Percentiles rank a stretch among this genome's conserved stretches.
Evolutionary conservation across 192 early-diverging fungal species (phyloP).

Genomic region (Entomortierella lignicola): DNA sequence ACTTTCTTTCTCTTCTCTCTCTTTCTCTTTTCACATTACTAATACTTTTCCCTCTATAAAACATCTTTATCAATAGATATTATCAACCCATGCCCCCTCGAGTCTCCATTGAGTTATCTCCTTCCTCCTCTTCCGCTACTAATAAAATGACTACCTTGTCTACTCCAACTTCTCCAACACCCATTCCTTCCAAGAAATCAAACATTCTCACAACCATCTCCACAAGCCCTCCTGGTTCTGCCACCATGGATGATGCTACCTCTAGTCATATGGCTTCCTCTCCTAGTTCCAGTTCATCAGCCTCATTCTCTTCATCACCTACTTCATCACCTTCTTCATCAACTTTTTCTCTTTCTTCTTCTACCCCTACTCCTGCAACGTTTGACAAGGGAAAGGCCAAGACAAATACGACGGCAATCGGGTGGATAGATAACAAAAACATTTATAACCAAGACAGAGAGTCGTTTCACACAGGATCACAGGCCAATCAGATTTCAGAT

Average conservation of each 20-base stretch:
- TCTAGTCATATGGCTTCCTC: constrained; percentile 24
- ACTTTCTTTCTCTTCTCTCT: not conserved
- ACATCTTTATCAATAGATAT: constrained; percentile 1
- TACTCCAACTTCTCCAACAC: constrained; percentile 1
- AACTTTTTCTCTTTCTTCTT: constrained; percentile 14
- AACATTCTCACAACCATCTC: constrained; percentile 1
- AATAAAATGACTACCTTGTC: constrained; percentile 18
- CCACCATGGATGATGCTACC: constrained; percentile 35
- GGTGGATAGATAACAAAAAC: not conserved
- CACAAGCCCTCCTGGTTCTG: constrained; percentile 21
- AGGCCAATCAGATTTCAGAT: constrained; percentile 22
- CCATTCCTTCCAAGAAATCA: not conserved
- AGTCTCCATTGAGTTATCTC: constrained; percentile 31
- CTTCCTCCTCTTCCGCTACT: constrained; percentile 20
- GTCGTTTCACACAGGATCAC: not conserved
- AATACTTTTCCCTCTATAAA: not conserved
- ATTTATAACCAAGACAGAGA: constrained; percentile 1
- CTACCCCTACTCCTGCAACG: not conserved
- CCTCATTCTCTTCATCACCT: constrained; percentile 11
- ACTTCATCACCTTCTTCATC: constrained; percentile 35
- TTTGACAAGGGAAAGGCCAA: constrained; percentile 18
- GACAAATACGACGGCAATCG: constrained; percentile 1
- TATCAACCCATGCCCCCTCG: constrained; percentile 30
- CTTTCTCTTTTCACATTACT: not conserved
- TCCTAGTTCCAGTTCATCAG: constrained; percentile 20